phyloP scores from a whole-genome alignment of 1,139 yeast species.

The Kodamaea plutei region DNA sequence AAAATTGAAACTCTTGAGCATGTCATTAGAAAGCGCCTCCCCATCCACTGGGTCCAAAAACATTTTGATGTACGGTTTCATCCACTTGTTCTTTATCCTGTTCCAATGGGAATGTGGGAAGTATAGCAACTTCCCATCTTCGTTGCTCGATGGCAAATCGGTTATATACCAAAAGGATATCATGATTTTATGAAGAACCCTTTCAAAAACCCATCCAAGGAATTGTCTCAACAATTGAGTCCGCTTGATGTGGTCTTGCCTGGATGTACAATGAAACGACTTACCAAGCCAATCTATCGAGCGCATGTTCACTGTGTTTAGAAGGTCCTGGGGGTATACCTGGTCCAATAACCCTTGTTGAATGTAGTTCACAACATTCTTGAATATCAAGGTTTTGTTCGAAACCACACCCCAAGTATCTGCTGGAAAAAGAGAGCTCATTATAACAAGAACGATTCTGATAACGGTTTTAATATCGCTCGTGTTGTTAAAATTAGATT shows the following conservation, averaged over 20 bases:
- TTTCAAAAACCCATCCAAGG: constrained; percentile 55
- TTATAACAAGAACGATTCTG: constrained; percentile 34
- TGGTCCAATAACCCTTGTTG: constrained; percentile 30
- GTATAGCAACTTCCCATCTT: constrained; percentile 33
- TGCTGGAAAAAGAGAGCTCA: constrained; percentile 50
- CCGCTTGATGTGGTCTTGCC: constrained; percentile 34
- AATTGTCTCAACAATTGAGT: constrained; percentile 34
- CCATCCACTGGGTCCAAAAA: constrained; percentile 18
- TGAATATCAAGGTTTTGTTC: constrained; percentile 44
- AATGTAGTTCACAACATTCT: constrained; percentile 37
- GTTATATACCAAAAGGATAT: constrained; percentile 65
- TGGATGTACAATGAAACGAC: constrained; percentile 22
- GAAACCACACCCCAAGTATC: constrained; percentile 50
- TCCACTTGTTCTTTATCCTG: constrained; percentile 36
- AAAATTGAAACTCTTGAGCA: constrained; percentile 16
- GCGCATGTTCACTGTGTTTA: constrained; percentile 30
- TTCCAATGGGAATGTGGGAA: constrained; percentile 65
- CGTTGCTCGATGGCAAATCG: constrained; percentile 43
- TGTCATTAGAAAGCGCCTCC: neutral
- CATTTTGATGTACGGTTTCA: constrained; percentile 32
- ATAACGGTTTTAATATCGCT: constrained; percentile 29
- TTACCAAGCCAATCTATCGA: constrained; percentile 48
- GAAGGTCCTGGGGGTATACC: constrained; percentile 22
- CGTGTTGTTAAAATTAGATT: constrained; percentile 18
- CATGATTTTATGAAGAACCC: constrained; percentile 46